Evolutionary conservation across 108 stramenopile genomes (phyloP), one percentile per base, ranked within the genome.

Genomic region (Nitzschia sp.): DNA sequence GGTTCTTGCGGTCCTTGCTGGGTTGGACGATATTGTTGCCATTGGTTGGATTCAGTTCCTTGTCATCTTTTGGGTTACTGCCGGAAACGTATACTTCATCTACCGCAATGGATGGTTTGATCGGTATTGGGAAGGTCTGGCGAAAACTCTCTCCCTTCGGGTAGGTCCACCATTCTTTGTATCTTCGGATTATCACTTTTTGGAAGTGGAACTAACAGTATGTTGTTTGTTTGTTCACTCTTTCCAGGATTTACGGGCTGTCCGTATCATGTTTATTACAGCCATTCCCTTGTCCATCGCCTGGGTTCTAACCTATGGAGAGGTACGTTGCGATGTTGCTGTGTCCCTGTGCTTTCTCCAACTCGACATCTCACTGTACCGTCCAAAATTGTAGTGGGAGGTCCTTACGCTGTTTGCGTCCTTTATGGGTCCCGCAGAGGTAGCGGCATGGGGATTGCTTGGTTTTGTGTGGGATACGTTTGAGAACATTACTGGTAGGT

Each of bases 401-500:
- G 58, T 80, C 37, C 60, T 90, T n/a, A 71, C 82, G 0, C 9
- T 90, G 10, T 84, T 86, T 65, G 76, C 83, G 0, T 44, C 42
- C 40, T 41, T 39, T n/a, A 67, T 86, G 67, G 85, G 83, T 26
- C 70, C 81, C 41, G 82, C 75, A 20, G 78, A 86, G 63, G 83
- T 91, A 15, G 85, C 83, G 17, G 81, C 83, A n/a, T 91, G 83
- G 81, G 79, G 75, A 50, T 43, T 90, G 17, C 42, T 87, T 6
- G 80, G 83, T 43, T 72, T 73, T 24, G 7, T 89, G 7, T 89
- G 83, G 85, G 80, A 69, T 59, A 53, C 57, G 8, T 69, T 76
- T 56, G 75, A 69, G 38, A 15, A 59, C 10, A 43, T 69, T 29
- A 69, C 60, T 40, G 82, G 73, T 74, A 74, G 41, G 73, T 41